Evolutionary conservation across 2,329 filamentous ascomycete species (phyloP).

Genomic region (Colletotrichum musicola): DNA sequence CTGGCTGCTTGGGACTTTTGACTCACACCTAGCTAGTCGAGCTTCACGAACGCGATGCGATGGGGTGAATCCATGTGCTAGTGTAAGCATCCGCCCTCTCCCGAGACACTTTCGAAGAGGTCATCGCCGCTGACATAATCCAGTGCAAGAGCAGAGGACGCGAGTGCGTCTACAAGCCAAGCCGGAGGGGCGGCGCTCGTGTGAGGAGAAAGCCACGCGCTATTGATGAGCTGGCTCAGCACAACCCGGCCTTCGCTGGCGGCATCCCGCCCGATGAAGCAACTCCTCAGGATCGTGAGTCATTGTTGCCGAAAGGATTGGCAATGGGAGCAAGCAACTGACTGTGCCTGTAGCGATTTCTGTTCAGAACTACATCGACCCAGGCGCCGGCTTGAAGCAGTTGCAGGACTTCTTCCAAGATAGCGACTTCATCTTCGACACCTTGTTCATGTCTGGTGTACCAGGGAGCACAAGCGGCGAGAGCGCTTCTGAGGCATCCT

Average conservation of each 20-base stretch:
- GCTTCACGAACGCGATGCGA: slow-evolving; percentile 61
- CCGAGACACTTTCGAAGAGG: neutral
- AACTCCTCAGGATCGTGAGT: slow-evolving; percentile 47
- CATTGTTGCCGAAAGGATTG: neutral
- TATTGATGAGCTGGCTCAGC: slow-evolving; percentile 39
- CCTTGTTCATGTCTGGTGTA: slow-evolving; percentile 50
- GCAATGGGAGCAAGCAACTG: slow-evolving; percentile 20
- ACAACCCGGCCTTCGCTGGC: slow-evolving; percentile 43
- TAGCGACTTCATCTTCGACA: slow-evolving; percentile 62
- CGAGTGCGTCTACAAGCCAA: slow-evolving; percentile 58
- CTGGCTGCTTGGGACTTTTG: neutral
- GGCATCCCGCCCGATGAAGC: slow-evolving; percentile 45
- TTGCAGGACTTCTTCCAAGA: slow-evolving; percentile 60
- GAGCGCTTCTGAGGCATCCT: slow-evolving; percentile 38
- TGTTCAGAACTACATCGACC: slow-evolving; percentile 57
- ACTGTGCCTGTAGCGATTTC: slow-evolving; percentile 45
- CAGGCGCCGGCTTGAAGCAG: slow-evolving; percentile 61
- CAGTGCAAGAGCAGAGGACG: slow-evolving; percentile 56
- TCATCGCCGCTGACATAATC: slow-evolving; percentile 36
- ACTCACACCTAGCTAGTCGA: slow-evolving; percentile 48
- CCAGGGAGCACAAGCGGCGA: slow-evolving; percentile 38
- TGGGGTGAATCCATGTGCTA: slow-evolving; percentile 57
- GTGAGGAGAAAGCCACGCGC: slow-evolving; percentile 53
- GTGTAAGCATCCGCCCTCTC: slow-evolving; percentile 48
- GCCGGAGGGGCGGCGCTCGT: slow-evolving; percentile 57